A percentile compares a stretch with the other conserved stretches of the same genome.
phyloP scores from a whole-genome alignment of 116 monocot genomes.

The Posidonia oceanica region DNA sequence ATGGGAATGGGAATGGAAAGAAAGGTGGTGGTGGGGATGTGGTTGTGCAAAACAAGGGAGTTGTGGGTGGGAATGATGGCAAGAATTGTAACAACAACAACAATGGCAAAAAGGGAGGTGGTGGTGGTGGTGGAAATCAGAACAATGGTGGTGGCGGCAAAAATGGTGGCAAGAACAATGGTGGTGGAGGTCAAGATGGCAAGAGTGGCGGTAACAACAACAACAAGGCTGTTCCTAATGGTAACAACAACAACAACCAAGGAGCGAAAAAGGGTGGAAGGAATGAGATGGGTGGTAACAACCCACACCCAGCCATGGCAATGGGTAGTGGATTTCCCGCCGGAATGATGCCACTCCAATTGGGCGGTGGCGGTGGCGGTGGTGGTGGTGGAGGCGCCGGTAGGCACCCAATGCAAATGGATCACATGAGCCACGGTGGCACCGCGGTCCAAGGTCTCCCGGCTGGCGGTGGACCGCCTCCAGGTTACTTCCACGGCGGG shows the following conservation, averaged over 20 bases:
- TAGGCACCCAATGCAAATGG: constrained; percentile 4
- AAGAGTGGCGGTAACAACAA: constrained; percentile 15
- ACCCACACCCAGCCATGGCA: not conserved
- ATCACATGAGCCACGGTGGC: constrained; percentile 1
- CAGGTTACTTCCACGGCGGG: constrained; percentile 17
- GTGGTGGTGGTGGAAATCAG: constrained; percentile 8
- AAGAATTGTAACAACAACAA: constrained; percentile 24
- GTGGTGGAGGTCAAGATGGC: constrained; percentile 5
- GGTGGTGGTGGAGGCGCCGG: constrained; percentile 5
- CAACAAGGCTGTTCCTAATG: not conserved
- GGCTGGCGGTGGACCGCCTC: constrained; percentile 11
- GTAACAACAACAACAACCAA: constrained; percentile 8
- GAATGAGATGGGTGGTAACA: constrained; percentile 10
- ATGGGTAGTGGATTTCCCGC: not conserved
- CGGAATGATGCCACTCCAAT: constrained; percentile 5
- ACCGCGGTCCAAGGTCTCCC: constrained; percentile 40
- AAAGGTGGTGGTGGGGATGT: constrained; percentile 25
- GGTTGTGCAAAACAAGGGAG: constrained; percentile 28
- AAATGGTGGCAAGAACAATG: constrained; percentile 12
- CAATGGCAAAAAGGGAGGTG: constrained; percentile 15
- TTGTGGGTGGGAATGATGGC: constrained; percentile 11
- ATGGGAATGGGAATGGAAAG: constrained; percentile 13
- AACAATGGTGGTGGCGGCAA: constrained; percentile 10
- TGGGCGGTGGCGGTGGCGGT: not conserved
- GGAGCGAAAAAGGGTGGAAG: constrained; percentile 22